Base-by-base conservation (phyloP, 169 alveolate genomes). In the Cryptosporidium xiaoi region DNA sequence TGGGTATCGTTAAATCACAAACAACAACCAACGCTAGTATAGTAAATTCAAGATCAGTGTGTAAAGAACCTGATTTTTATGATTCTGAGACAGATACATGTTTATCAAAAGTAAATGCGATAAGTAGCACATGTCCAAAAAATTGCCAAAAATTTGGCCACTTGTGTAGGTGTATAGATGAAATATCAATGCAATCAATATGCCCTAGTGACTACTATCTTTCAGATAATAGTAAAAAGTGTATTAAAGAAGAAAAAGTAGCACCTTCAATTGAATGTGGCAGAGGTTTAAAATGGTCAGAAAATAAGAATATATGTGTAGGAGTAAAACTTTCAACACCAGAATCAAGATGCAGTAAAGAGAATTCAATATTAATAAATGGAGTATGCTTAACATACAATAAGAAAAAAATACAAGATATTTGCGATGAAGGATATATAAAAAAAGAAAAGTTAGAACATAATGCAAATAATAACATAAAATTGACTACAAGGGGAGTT, bases 251-350 rank as follows among this genome's bases (percentile, higher is more conserved):
- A 1, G 87, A 77, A 60, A 77, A 48, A 36, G 65, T 60, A 12
- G 33, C 87, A 31, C 87, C 71, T 60, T 62, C 50, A 56, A 31
- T 69, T 18, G 77, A 77, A 46, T 77, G 87, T 77, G 87, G 65
- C 15, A 77, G 87, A 40, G 87, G 87, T 16, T 34, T 77, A n/a
- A 77, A 77, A 33, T 77, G 87, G 87, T 56, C 71, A 46, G 87
- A 77, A 40, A 77, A 66, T 31, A 77, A 62, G 40, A 44, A 62
- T 24, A 13, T 60, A 3, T 77, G 87, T 24, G 77, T 77, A n/a
- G 87, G 87, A 46, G 87, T 77, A 44, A 77, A 62, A 46, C 18
- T 77, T 20, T 60, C 64, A 20, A 48, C 87, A 13, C 87, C 87
- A 4, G 87, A 77, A 18, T 51, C 64, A 16, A 62, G 6, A 24